phyloP scores from a whole-genome alignment of 2,329 filamentous ascomycete genomes.

The Diaporthe ilicicola region DNA sequence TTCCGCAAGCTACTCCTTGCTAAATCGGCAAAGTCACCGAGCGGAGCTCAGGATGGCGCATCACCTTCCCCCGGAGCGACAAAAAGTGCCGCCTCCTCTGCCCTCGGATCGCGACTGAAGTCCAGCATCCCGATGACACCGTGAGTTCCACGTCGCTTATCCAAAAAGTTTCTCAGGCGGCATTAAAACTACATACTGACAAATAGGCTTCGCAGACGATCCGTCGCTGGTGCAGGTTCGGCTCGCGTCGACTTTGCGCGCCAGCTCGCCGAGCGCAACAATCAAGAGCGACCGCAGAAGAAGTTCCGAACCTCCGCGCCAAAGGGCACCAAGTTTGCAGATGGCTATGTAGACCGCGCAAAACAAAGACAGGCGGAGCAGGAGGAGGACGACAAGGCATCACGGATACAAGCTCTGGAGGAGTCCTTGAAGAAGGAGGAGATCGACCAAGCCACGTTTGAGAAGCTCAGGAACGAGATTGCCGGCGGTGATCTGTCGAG shows the following conservation, averaged over 20 bases:
- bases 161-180: background rate
- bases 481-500: constrained; percentile 81
- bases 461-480: constrained; percentile 77
- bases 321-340: constrained; percentile 81
- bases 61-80: constrained; percentile 45
- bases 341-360: constrained; percentile 86
- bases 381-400: constrained; percentile 62
- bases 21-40: constrained; percentile 51
- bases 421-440: constrained; percentile 83
- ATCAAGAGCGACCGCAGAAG: constrained; percentile 66
- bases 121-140: constrained; percentile 95
- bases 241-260: constrained; percentile 77
- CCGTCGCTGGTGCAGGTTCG: constrained; percentile 57
- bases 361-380: constrained; percentile 65
- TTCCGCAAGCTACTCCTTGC: constrained; percentile 81
- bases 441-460: constrained; percentile 82
- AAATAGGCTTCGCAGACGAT: constrained; percentile 59
- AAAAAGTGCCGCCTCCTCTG: constrained; percentile 42
- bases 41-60: constrained; percentile 54
- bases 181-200: background rate
- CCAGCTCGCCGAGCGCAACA: constrained; percentile 80
- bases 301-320: constrained; percentile 82
- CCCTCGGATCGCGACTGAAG: constrained; percentile 79
- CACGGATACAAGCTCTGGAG: constrained; percentile 80
- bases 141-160: constrained; percentile 58